Base-by-base conservation (phyloP, 371 early-diverging fungal genomes). In the Circinella umbellata region DNA sequence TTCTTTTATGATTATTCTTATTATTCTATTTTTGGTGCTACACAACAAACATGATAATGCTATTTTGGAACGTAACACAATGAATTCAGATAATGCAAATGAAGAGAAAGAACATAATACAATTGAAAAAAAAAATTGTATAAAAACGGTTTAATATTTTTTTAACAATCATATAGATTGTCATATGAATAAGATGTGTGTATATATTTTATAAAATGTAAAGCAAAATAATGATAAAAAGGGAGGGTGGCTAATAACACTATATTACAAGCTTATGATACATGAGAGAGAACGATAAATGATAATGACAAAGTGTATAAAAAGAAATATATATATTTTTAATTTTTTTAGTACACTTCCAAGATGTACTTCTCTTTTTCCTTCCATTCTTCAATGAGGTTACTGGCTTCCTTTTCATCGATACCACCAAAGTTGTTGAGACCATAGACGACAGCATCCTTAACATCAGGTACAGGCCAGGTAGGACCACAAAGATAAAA, bases 401-500 rank as follows among this genome's bases (percentile, higher is more conserved):
- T 89, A 72, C 76, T 79, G 37, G 96, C 96, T 48, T 87, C 85
- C 57, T 85, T 77, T 53, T 77, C 75, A 68, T 87, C 86, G 73
- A 93, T 83, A 64, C 82, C 83, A 69, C 90, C 89, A 57, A 80
- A 76, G 54, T 82, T 76, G 61, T 81, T 82, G 74, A 96, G 93
- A 66, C 94, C 90, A 63, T 81, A 76, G 46, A 95, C 89, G 69
- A 96, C 89, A 64, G 98, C 96, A 74, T 95, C 95, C 85, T 91
- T 92, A 65, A 97, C 95, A 86, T 97, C 97, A 37, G 93, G 92
- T 10, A 94, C 94, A 27, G 96, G 96, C 96, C 97, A 95, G 17
- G 96, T 95, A 53, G 96, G 96, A 71, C 97, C 96, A 80, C 96
- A 96, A 27, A 97, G 88, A 81, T 97, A 97, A 78, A 97, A 96